Base-by-base conservation (phyloP, 2,329 filamentous ascomycete genomes). In the Drechslera avenae region DNA sequence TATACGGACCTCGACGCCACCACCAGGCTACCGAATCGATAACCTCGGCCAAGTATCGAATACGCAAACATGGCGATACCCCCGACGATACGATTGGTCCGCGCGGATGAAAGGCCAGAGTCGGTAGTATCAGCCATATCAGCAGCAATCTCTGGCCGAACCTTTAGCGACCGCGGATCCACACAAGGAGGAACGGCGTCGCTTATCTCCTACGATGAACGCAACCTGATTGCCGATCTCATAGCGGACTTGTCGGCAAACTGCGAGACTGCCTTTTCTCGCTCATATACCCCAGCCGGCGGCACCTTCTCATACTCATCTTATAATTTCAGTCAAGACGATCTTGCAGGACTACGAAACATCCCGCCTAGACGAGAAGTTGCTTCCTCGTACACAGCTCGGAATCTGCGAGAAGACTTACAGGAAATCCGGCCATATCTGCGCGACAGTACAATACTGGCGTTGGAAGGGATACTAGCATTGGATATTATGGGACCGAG, bases 161-260 rank as follows among this genome's bases (percentile, higher is more conserved):
- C 31, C 16, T 28, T 14, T 28, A 35, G 26, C 39, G 40, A 41
- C 5, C 26, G 34, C 14, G 23, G 32, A 10, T 39, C 31, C 3
- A 41, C 16, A 14, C 21, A 47, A 33, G 36, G 43, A 28, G 37
- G 18, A 32, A 21, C 13, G 23, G 28, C 13, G 34, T 28, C 16
- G 17, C 19, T 39, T 39, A 40, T 40, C 28, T 42, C 28, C 14
- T 32, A 18, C 19, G 44, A 50, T 10, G 50, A 57, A 33, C 44
- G 45, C 31, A 51, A 60, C 26, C 18, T 59, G 23, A 62, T 65
- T 14, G 43, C 46, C 31, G 34, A 51, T 9, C 57, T 62, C 16
- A 51, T 63, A n/a, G 39, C 59, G 26, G 60, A 65, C 26, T 37
- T 65, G 7, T 49, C 49, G n/a, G 45, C 52, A 26, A 54, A 54